These are phyloP conservation scores for Torrubiella hemipterigena DNA, from an alignment of 2,329 filamentous ascomycete species.

Conservation along the genomic window DNA sequence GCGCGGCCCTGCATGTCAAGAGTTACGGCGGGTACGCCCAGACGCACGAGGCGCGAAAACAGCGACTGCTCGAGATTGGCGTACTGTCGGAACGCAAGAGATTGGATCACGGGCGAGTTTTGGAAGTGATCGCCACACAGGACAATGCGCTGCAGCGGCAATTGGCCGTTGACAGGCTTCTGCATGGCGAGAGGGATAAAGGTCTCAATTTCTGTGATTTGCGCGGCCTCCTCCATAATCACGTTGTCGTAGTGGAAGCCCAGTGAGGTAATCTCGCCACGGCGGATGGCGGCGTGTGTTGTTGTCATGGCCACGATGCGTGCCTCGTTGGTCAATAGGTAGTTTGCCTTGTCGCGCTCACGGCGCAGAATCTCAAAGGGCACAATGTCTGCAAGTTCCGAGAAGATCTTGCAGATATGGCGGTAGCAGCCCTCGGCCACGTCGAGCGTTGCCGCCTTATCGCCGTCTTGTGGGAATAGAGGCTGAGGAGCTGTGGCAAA, in stretches of 20 bases:
- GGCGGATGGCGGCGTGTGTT: constrained; percentile 89
- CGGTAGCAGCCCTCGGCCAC: constrained; percentile 74
- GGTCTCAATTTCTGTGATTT: constrained; percentile 94
- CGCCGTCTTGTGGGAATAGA: constrained; percentile 57
- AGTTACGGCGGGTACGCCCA: constrained; percentile 83
- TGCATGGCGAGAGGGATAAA: constrained; percentile 95
- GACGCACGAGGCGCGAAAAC: constrained; percentile 78
- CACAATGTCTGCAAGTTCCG: constrained; percentile 81
- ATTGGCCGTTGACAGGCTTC: constrained; percentile 58
- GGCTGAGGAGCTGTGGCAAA: constrained; percentile 82
- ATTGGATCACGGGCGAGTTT: constrained; percentile 93
- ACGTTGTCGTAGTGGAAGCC: constrained; percentile 97
- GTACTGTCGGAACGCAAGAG: constrained; percentile 85
- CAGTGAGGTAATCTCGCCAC: constrained; percentile 80
- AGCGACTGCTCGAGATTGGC: constrained; percentile 93
- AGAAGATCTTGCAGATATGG: constrained; percentile 83
- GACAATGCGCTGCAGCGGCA: constrained; percentile 75
- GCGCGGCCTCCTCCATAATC: constrained; percentile 95
- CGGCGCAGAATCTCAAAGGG: constrained; percentile 90
- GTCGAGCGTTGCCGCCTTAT: constrained; percentile 59
- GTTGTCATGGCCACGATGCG: constrained; percentile 98
- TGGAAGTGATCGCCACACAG: constrained; percentile 93
- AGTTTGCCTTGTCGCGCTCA: constrained; percentile 88
- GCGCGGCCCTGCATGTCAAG: constrained; percentile 92
- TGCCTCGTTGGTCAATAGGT: constrained; percentile 90